A percentile compares a stretch with the other conserved stretches of the same genome.
Conservation (phyloP, 495 filamentous ascomycete species). For the Penicillium bovifimosum region DNA sequence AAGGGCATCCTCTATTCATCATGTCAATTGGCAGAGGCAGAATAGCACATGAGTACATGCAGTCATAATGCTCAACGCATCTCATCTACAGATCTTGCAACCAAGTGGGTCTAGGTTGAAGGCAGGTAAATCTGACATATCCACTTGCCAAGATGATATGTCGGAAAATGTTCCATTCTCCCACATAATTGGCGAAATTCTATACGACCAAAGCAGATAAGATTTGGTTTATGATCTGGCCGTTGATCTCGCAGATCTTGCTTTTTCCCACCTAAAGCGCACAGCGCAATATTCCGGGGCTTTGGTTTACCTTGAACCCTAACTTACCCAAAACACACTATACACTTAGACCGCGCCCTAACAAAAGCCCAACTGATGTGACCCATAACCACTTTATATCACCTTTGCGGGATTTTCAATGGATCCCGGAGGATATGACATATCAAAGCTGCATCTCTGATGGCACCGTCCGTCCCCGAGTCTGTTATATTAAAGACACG, state of each 20-base stretch:
- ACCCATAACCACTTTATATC: conserved; percentile 2
- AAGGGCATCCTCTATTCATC: too few relatives aligned
- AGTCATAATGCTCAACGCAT: background rate
- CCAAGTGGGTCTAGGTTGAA: background rate
- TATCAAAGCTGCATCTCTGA: background rate
- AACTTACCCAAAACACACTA: background rate
- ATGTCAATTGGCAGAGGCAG: background rate
- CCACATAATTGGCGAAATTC: background rate
- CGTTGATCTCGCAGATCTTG: background rate
- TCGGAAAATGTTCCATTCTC: background rate
- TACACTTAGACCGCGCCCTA: background rate
- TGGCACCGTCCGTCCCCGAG: background rate
- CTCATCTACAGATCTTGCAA: background rate
- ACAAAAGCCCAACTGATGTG: background rate
- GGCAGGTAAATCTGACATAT: conserved; percentile 2
- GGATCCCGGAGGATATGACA: conserved; percentile 12
- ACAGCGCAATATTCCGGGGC: background rate
- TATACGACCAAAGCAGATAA: conserved; percentile 2
- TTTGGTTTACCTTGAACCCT: conserved; percentile 4
- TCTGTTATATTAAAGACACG: conserved; percentile 10
- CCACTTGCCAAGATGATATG: conserved; percentile 2
- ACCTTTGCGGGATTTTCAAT: background rate
- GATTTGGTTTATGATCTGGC: background rate
- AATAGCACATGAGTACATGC: background rate
- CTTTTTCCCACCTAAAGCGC: conserved; percentile 1